A percentile compares a stretch with the other conserved stretches of the same genome.
phyloP scores from a whole-genome alignment of 805 yeast species.

The Hermanozyma aechmeae region DNA sequence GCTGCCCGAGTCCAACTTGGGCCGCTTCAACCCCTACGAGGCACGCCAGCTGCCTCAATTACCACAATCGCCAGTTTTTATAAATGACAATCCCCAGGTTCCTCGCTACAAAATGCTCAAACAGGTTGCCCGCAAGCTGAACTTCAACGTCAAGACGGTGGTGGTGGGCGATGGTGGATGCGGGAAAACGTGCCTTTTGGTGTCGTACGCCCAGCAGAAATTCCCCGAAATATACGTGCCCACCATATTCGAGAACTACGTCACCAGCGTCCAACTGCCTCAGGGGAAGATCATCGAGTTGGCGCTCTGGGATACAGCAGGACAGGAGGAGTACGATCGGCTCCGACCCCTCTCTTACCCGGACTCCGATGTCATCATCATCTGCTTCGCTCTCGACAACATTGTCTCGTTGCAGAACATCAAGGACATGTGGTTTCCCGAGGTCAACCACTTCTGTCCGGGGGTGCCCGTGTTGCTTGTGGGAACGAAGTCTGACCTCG shows the following conservation, averaged over 20 bases:
- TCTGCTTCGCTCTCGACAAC: slow-evolving; percentile 68
- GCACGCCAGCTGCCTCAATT: slow-evolving; percentile 8
- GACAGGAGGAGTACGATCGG: slow-evolving; percentile 80
- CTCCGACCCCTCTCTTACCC: slow-evolving; percentile 72
- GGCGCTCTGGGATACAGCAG: slow-evolving; percentile 86
- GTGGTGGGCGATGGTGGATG: slow-evolving; percentile 88
- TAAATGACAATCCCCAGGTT: slow-evolving; percentile 27
- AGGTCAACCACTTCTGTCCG: slow-evolving; percentile 74
- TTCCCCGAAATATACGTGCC: slow-evolving; percentile 74
- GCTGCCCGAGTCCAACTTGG: slow-evolving; percentile 7
- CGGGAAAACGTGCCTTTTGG: slow-evolving; percentile 76
- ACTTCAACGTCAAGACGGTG: slow-evolving; percentile 46
- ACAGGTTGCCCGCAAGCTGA: slow-evolving; percentile 9
- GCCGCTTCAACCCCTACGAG: slow-evolving; percentile 12
- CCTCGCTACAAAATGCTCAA: slow-evolving; percentile 25
- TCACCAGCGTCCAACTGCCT: slow-evolving; percentile 46
- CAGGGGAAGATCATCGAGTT: slow-evolving; percentile 77
- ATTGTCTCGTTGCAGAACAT: slow-evolving; percentile 61
- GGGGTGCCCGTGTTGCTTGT: slow-evolving; percentile 68
- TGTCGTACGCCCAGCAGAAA: slow-evolving; percentile 57
- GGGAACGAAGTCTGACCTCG: slow-evolving; percentile 73
- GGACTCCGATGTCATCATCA: slow-evolving; percentile 63
- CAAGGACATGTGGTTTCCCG: slow-evolving; percentile 81
- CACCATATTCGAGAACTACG: slow-evolving; percentile 74
- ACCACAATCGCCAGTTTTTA: too few relatives aligned